Conservation (phyloP, 257 asterid genomes). For the Craterostigma plantagineum region DNA sequence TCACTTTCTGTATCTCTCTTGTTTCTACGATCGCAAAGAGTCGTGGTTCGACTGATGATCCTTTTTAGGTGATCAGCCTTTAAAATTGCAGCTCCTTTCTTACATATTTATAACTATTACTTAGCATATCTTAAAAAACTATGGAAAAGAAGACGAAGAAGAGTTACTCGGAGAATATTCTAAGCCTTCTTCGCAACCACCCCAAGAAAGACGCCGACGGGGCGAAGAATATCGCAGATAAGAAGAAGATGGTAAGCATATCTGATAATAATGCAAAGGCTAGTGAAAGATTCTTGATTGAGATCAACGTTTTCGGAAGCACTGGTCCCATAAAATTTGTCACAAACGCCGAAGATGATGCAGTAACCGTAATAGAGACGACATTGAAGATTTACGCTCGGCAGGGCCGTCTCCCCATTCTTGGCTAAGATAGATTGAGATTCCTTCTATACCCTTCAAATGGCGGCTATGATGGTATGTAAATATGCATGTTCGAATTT, state of each 20-base stretch:
- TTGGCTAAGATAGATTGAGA: constrained; percentile 15
- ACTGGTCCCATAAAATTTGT: constrained; percentile 46
- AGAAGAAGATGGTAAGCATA: neutral
- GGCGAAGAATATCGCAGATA: neutral
- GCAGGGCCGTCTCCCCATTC: constrained; percentile 41
- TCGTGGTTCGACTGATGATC: too few relatives aligned
- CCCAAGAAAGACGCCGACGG: neutral
- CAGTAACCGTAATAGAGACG: constrained; percentile 17
- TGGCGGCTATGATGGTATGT: constrained; percentile 31
- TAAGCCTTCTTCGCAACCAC: neutral
- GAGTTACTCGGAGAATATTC: too few relatives aligned
- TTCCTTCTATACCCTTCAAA: constrained; percentile 33
- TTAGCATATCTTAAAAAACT: too few relatives aligned
- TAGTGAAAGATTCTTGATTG: constrained; percentile 22
- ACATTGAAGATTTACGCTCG: constrained; percentile 29
- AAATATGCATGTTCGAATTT: neutral
- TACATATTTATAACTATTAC: too few relatives aligned
- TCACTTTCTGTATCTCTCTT: too few relatives aligned
- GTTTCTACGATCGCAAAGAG: too few relatives aligned
- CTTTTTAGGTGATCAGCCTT: too few relatives aligned
- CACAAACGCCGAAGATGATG: constrained; percentile 27
- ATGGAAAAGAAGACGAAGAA: too few relatives aligned
- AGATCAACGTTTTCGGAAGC: constrained; percentile 33
- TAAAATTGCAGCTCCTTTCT: too few relatives aligned
- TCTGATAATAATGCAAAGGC: neutral